These are phyloP conservation scores for Diaporthe caulivora DNA, from an alignment of 2,329 filamentous ascomycete species.

Conservation along the genomic window DNA sequence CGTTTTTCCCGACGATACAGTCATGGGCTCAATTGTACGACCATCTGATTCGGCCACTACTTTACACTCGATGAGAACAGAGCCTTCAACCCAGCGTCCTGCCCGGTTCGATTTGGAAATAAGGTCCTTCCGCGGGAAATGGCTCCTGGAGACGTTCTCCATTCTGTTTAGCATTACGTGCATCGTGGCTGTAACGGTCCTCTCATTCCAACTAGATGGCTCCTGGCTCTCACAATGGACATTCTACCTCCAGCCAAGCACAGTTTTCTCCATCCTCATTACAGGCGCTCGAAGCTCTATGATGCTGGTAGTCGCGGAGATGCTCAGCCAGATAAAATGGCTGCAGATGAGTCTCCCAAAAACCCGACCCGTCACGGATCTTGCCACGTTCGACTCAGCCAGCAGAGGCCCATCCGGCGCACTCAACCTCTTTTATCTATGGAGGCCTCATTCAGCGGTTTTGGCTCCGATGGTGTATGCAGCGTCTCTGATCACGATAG, in stretches of 20 bases:
- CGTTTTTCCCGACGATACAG: too few species aligned
- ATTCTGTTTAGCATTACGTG: not conserved
- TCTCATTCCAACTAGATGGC: not conserved
- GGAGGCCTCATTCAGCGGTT: not conserved
- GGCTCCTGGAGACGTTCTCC: not conserved
- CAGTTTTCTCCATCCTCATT: not conserved
- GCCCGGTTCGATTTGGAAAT: not conserved
- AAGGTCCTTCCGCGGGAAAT: not conserved
- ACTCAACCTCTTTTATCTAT: not conserved
- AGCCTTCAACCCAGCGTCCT: too few species aligned
- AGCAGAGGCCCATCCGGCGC: not conserved
- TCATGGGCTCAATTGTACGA: too few species aligned
- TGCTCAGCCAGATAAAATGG: conserved; percentile 5
- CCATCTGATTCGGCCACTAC: not conserved
- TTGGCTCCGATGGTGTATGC: not conserved
- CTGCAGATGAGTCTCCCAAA: not conserved
- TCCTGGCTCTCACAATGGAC: conserved; percentile 2
- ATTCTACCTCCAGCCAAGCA: not conserved
- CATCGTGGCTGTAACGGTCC: not conserved
- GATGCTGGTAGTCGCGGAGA: not conserved
- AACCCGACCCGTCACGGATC: not conserved
- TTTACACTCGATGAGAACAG: not conserved
- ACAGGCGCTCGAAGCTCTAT: not conserved
- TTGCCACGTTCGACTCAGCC: not conserved
- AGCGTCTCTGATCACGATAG: not conserved